Evolutionary conservation across 257 asterid genomes (phyloP), one percentile per base, ranked within the genome.

Genomic region (Nemophila menziesii): DNA sequence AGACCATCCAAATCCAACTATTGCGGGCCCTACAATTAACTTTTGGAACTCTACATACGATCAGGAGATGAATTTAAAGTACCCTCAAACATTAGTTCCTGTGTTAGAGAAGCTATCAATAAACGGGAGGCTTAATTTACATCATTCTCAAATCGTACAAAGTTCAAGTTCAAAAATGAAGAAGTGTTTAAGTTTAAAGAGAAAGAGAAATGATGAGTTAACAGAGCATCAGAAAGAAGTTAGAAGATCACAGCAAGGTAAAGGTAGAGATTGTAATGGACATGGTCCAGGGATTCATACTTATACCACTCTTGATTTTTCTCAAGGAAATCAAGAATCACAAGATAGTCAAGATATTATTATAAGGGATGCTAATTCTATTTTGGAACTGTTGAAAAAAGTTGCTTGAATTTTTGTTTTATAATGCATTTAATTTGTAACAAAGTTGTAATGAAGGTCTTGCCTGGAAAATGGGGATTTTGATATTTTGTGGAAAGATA

Each of bases 201-300:
- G 92, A 59, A 70, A 61, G 61, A 46, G 51, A 3, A n/a, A n/a
- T n/a, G 46, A 44, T 33, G 80, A 73, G 63, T 67, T 85, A 56
- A 85, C 93, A 1, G 95, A 80, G 29, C 92, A 63, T 66, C 92
- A 80, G 64, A 80, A 60, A 49, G 95, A 80, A 71, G 93, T 80
- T 52, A 71, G 92, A 63, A 69, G 75, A 53, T 93, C 87, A 27
- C 93, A 78, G 42, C 80, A 71, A 69, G 95, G 95, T 39, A 70
- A 82, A 20, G 33, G 56, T 2, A 62, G 44, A 46, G 95, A 80
- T 63, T 70, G 84, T 62, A 49, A 27, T 59, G 82, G 92, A 9
- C 93, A 64, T 39, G 92, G 95, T 46, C 93, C 87, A 20, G 93
- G 95, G 16, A 49, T 80, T 39, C 61, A 66, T 34, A 80, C 93